Evolutionary conservation across 2,329 filamentous ascomycete genomes (phyloP).

Genomic region (Parafenestella ontariensis): DNA sequence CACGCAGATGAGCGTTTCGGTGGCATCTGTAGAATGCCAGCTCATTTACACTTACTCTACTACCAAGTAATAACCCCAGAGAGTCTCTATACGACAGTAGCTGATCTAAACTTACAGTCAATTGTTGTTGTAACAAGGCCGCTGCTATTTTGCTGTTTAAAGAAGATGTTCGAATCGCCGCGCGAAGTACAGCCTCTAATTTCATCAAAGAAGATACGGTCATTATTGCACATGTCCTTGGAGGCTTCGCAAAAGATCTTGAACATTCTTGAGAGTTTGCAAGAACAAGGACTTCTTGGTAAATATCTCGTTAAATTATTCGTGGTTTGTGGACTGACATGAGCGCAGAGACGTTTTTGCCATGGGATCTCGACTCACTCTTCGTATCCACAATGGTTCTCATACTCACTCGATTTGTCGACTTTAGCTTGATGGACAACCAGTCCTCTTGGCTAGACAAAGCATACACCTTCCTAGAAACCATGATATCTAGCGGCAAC

Average conservation of each 20-base stretch:
- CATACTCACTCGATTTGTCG: slow-evolving; percentile 44
- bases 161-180: slow-evolving; percentile 42
- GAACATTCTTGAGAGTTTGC: slow-evolving; percentile 53
- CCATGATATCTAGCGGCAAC: slow-evolving; percentile 57
- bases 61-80: slow-evolving; percentile 46
- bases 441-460: slow-evolving; percentile 51
- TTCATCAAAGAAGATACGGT: slow-evolving; percentile 48
- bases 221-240: slow-evolving; percentile 52
- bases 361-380: slow-evolving; percentile 56
- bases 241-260: slow-evolving; percentile 55
- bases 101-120: slow-evolving; percentile 35
- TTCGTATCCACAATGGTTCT: slow-evolving; percentile 56
- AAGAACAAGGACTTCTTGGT: slow-evolving; percentile 58
- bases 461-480: slow-evolving; percentile 55
- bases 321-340: slow-evolving; percentile 1
- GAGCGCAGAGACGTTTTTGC: slow-evolving; percentile 56
- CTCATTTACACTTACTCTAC: slow-evolving; percentile 46
- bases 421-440: slow-evolving; percentile 46
- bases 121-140: slow-evolving; percentile 53
- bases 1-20: slow-evolving; percentile 46
- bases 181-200: slow-evolving; percentile 40
- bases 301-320: background rate
- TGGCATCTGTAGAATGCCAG: slow-evolving; percentile 53
- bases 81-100: no score
- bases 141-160: slow-evolving; percentile 54